A percentile compares a stretch with the other conserved stretches of the same genome.
Evolutionary conservation across 2,329 filamentous ascomycete genomes (phyloP).

Genomic region (Alternaria gansuensis): DNA sequence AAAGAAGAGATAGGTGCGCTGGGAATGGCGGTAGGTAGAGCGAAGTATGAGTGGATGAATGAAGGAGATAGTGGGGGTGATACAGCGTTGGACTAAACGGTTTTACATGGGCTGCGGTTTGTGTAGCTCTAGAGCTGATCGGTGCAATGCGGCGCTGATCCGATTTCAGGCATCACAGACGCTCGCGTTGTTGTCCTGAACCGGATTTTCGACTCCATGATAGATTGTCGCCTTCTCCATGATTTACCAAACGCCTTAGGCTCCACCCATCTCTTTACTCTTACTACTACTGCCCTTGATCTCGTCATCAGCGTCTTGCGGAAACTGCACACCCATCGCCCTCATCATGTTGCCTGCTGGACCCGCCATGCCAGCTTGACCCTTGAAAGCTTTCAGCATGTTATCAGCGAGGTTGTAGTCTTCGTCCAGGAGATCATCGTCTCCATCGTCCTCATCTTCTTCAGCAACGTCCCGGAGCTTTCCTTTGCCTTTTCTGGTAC

Average conservation of each 20-base stretch:
- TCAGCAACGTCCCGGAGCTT: constrained; percentile 28
- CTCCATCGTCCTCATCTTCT: constrained; percentile 58
- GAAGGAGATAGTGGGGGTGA: neutral
- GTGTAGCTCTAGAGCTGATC: neutral
- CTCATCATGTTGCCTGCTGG: constrained; percentile 88
- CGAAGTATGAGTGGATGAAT: neutral
- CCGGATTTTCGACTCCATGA: neutral
- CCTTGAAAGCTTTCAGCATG: constrained; percentile 89
- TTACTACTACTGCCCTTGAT: constrained; percentile 10
- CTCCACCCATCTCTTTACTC: neutral
- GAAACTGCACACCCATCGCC: constrained; percentile 83
- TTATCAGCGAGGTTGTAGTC: constrained; percentile 92
- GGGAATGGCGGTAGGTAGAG: neutral
- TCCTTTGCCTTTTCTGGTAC: constrained; percentile 27
- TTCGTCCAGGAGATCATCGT: constrained; percentile 68
- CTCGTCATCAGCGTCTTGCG: constrained; percentile 75
- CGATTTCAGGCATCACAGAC: neutral
- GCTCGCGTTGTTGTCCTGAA: neutral
- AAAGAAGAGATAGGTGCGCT: neutral
- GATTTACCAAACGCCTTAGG: neutral
- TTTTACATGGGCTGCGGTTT: neutral
- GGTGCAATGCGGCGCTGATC: neutral
- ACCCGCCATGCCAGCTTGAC: constrained; percentile 83
- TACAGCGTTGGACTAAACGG: neutral
- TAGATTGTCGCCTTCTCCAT: neutral